Evolutionary conservation across 129 eudicot species (phyloP).

Genomic region (Artemisia tridentata): DNA sequence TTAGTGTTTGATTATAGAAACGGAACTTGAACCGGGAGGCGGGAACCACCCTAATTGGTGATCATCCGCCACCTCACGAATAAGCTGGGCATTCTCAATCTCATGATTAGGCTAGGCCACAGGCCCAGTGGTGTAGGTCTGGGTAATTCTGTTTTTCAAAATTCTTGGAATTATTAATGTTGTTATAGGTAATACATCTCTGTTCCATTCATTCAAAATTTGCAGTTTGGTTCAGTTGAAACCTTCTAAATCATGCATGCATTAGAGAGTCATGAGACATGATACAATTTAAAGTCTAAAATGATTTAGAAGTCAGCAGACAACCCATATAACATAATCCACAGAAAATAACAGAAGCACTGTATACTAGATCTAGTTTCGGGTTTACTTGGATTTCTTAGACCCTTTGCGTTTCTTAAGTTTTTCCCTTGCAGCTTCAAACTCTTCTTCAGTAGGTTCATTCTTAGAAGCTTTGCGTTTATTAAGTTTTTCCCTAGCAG

Average conservation of each 20-base stretch:
- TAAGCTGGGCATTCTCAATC: too few relatives aligned
- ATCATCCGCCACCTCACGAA: too few relatives aligned
- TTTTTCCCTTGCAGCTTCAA: conserved; percentile 75
- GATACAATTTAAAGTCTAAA: neutral
- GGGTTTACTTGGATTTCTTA: conserved; percentile 47
- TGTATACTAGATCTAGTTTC: conserved; percentile 16
- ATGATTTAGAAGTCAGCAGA: neutral
- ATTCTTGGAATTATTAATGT: too few relatives aligned
- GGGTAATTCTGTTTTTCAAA: too few relatives aligned
- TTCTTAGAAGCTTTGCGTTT: conserved; percentile 38
- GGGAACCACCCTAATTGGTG: too few relatives aligned
- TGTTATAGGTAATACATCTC: too few relatives aligned
- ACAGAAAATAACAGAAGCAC: neutral
- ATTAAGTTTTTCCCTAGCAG: conserved; percentile 62
- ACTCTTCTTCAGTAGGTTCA: conserved; percentile 93
- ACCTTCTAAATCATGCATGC: neutral
- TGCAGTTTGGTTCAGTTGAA: neutral
- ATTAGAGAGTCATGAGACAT: neutral
- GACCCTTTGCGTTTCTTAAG: conserved; percentile 47
- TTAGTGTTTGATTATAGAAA: too few relatives aligned
- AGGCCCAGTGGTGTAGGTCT: too few relatives aligned
- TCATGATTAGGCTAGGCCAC: too few relatives aligned
- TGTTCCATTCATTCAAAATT: neutral
- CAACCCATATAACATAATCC: neutral
- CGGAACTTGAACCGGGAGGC: too few relatives aligned